Evolutionary conservation across 2,329 filamentous ascomycete genomes (phyloP).

Genomic region (Kalmusia sp.): DNA sequence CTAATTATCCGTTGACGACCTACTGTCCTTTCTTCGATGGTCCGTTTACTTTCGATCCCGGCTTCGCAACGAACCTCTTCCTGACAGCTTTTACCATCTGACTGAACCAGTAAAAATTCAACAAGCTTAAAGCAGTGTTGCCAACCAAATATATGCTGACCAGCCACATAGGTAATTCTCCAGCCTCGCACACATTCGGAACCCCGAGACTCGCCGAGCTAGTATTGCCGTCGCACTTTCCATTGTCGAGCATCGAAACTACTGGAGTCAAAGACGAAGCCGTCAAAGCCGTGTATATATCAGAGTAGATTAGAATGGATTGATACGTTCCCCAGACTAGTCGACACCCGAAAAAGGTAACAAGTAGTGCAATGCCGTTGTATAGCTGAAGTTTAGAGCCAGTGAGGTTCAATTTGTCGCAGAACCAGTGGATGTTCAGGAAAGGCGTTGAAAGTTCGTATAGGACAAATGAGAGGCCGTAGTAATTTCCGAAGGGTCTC

Average conservation of each 20-base stretch:
- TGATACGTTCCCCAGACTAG: constrained; percentile 80
- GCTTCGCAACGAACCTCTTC: constrained; percentile 70
- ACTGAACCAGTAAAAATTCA: constrained; percentile 85
- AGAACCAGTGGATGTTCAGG: constrained; percentile 89
- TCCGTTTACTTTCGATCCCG: constrained; percentile 10
- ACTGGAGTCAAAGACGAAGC: constrained; percentile 22
- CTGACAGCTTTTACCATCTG: constrained; percentile 85
- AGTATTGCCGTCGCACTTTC: constrained; percentile 57
- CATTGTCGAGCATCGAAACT: constrained; percentile 32
- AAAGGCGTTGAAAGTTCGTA: constrained; percentile 87
- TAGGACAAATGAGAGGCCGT: constrained; percentile 79
- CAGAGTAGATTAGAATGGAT: constrained; percentile 68
- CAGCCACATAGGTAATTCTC: constrained; percentile 70
- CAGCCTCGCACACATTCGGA: constrained; percentile 28
- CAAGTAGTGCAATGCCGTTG: constrained; percentile 75
- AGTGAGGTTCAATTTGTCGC: constrained; percentile 82
- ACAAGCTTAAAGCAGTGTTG: constrained; percentile 73
- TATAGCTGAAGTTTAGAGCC: constrained; percentile 76
- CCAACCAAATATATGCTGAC: constrained; percentile 71
- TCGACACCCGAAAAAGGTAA: constrained; percentile 77
- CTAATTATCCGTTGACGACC: not conserved
- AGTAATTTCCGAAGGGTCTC: constrained; percentile 86
- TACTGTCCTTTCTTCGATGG: constrained; percentile 31
- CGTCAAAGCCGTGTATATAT: constrained; percentile 63
- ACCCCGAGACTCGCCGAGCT: constrained; percentile 27